Percentiles rank a stretch among this genome's conserved stretches.
Evolutionary conservation across 2,329 filamentous ascomycete genomes (phyloP).

Genomic region (Nemania diffusa): DNA sequence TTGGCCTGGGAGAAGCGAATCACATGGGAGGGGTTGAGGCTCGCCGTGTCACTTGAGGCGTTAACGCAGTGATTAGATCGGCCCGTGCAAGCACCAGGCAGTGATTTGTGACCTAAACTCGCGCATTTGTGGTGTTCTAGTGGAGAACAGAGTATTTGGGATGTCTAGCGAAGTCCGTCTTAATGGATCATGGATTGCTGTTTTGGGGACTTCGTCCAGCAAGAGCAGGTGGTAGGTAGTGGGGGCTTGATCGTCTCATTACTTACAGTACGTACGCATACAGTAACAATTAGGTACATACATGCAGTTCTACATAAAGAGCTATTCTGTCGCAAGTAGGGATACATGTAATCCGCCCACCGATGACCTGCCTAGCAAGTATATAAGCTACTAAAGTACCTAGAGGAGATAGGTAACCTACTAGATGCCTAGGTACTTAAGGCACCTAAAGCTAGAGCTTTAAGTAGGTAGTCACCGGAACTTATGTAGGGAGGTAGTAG

Average conservation of each 20-base stretch:
- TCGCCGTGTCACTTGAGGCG: constrained; percentile 25
- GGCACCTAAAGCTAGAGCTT: too few relatives aligned
- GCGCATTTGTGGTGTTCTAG: constrained; percentile 18
- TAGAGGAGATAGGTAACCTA: too few relatives aligned
- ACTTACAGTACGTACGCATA: background rate
- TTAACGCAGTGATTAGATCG: constrained; percentile 15
- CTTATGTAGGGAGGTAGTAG: too few relatives aligned
- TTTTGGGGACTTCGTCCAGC: constrained; percentile 16
- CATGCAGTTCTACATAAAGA: too few relatives aligned
- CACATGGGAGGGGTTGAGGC: constrained; percentile 31
- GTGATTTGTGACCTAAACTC: constrained; percentile 20
- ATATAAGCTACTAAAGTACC: too few relatives aligned
- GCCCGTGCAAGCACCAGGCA: constrained; percentile 16
- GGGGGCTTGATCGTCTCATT: constrained; percentile 4
- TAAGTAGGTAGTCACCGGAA: too few relatives aligned
- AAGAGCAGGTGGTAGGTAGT: background rate
- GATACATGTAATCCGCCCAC: too few relatives aligned
- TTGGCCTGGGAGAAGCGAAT: constrained; percentile 21
- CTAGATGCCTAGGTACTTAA: too few relatives aligned
- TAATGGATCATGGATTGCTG: constrained; percentile 13
- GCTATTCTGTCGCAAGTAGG: too few relatives aligned
- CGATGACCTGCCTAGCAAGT: too few relatives aligned
- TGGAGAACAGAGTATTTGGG: constrained; percentile 19
- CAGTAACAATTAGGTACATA: too few relatives aligned
- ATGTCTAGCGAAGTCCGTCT: constrained; percentile 4